Conservation (phyloP, 495 filamentous ascomycete species). For the Daldinia grandis region DNA sequence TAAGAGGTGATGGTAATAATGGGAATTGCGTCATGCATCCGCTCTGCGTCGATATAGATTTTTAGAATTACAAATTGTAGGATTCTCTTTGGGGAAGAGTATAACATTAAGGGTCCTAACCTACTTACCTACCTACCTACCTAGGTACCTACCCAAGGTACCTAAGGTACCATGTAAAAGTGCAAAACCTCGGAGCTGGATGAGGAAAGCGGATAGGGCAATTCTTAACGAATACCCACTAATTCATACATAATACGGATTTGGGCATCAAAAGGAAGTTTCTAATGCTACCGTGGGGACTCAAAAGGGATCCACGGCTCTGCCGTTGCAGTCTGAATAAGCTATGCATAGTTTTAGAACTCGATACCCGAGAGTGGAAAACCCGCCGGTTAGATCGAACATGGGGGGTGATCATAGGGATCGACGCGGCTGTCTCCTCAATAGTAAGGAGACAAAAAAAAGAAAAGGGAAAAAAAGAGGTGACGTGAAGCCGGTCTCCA, state of each 20-base stretch:
- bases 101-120: too few species aligned
- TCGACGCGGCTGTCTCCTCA: slow-evolving; percentile 38
- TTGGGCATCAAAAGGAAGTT: slow-evolving; percentile 29
- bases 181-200: not conserved
- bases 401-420: slow-evolving; percentile 41
- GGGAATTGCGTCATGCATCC: slow-evolving; percentile 33
- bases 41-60: slow-evolving; percentile 22
- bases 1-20: slow-evolving; percentile 28
- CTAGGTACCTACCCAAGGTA: too few species aligned
- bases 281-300: slow-evolving; percentile 31
- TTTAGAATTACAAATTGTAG: slow-evolving; percentile 39
- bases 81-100: slow-evolving; percentile 5
- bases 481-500: slow-evolving; percentile 36
- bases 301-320: slow-evolving; percentile 32
- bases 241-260: slow-evolving; percentile 1
- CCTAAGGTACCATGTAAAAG: too few species aligned
- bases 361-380: slow-evolving; percentile 45
- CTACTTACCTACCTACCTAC: too few species aligned
- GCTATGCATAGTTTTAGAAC: slow-evolving; percentile 40
- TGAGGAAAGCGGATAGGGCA: not conserved
- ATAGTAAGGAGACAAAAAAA: slow-evolving; percentile 34
- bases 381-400: slow-evolving; percentile 42
- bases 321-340: slow-evolving; percentile 44
- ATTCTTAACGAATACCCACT: not conserved
- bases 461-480: slow-evolving; percentile 5